Percentiles rank a stretch among this genome's conserved stretches.
Evolutionary conservation across 1,284 basidiomycete species (phyloP).

Genomic region (Rhodotorula sp.): DNA sequence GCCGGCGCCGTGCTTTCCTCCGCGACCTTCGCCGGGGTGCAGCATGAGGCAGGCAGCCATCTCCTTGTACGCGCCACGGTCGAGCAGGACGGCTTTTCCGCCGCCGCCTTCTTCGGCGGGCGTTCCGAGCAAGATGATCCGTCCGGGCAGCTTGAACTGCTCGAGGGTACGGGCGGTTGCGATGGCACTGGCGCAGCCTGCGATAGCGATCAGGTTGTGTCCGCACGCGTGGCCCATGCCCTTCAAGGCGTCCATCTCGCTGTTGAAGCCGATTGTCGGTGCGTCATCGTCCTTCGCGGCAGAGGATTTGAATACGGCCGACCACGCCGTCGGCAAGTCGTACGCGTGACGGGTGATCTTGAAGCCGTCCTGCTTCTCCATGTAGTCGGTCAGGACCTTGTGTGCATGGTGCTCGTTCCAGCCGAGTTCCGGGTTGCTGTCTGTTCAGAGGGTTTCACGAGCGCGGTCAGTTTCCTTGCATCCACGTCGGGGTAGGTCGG

Average conservation of each 20-base stretch:
- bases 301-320: constrained; percentile 60
- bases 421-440: constrained; percentile 21
- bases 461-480: not conserved
- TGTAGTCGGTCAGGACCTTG: constrained; percentile 42
- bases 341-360: constrained; percentile 46
- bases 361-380: constrained; percentile 44
- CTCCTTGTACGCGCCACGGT: constrained; percentile 67
- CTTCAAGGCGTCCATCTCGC: constrained; percentile 64
- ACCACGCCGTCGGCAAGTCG: constrained; percentile 64
- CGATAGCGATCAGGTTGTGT: constrained; percentile 79
- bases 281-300: not conserved
- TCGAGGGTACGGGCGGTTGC: constrained; percentile 67
- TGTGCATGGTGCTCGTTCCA: constrained; percentile 43
- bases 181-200: constrained; percentile 72
- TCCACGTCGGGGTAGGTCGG: no score
- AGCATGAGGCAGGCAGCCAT: constrained; percentile 77
- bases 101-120: constrained; percentile 80
- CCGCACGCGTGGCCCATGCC: constrained; percentile 74
- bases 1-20: constrained; percentile 33
- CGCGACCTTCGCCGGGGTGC: constrained; percentile 5
- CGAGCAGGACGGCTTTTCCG: constrained; percentile 70
- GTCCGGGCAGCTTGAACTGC: constrained; percentile 60
- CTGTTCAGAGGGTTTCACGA: not conserved
- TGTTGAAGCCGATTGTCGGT: constrained; percentile 55
- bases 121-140: constrained; percentile 75